Conservation (phyloP, 2,329 filamentous ascomycete genomes). For the Penicillium sp. region DNA sequence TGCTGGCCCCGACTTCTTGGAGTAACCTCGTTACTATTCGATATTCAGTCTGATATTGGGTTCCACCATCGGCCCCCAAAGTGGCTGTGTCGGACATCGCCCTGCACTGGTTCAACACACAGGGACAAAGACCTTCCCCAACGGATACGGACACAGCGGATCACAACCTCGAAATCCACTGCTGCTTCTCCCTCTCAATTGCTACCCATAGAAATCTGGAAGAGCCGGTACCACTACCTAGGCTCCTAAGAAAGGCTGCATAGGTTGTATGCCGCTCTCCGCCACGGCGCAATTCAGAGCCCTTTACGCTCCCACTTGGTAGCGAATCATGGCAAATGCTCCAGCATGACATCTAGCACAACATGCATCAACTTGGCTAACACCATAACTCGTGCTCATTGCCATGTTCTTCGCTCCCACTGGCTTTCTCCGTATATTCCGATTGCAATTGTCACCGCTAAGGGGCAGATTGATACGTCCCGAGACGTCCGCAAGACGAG, state of each 20-base stretch:
- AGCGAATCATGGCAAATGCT: neutral
- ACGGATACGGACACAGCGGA: neutral
- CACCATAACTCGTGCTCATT: neutral
- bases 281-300: neutral
- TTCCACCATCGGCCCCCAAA: neutral
- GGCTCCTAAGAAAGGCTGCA: neutral
- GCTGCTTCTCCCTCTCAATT: neutral
- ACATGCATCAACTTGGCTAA: too few species aligned
- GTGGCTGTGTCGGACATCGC: conserved; percentile 6
- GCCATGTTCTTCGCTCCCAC: neutral
- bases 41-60: neutral
- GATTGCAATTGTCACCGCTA: neutral
- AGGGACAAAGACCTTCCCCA: neutral
- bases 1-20: neutral
- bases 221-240: neutral
- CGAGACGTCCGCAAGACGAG: neutral
- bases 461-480: neutral
- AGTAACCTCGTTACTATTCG: neutral
- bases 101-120: neutral
- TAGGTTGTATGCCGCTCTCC: neutral
- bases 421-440: neutral
- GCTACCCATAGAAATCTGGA: neutral
- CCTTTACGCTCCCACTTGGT: neutral
- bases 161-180: neutral
- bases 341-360: neutral